Conservation (phyloP, 1,139 yeast genomes). For the Geotrichum candidum region DNA sequence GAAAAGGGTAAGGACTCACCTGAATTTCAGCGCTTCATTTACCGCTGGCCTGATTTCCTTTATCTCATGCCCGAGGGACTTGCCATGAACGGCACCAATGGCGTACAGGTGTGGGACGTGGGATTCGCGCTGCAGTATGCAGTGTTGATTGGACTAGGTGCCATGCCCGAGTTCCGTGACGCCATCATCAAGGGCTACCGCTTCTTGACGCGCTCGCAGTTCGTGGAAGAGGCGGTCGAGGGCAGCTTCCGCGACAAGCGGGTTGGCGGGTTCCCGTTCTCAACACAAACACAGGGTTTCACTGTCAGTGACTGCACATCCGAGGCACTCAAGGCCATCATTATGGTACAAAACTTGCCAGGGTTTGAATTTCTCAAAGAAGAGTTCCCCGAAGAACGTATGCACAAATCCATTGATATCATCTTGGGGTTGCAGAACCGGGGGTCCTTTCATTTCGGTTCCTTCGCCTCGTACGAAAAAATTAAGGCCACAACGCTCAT, state of each 20-base stretch:
- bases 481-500: conserved; percentile 77
- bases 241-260: conserved; percentile 82
- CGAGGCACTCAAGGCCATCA: conserved; percentile 86
- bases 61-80: conserved; percentile 89
- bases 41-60: conserved; percentile 66
- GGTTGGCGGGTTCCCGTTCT: conserved; percentile 95
- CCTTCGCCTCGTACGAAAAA: conserved; percentile 86
- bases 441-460: conserved; percentile 79
- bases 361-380: conserved; percentile 45
- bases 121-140: conserved; percentile 85
- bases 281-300: conserved; percentile 93
- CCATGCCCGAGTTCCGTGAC: conserved; percentile 57
- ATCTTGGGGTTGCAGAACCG: conserved; percentile 64
- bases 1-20: conserved; percentile 69
- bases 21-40: conserved; percentile 50
- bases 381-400: conserved; percentile 47
- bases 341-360: conserved; percentile 77
- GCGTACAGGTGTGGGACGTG: conserved; percentile 96
- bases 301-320: conserved; percentile 97
- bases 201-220: conserved; percentile 77
- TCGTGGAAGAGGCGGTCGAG: conserved; percentile 67
- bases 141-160: conserved; percentile 74
- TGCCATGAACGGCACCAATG: conserved; percentile 95
- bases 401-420: conserved; percentile 68
- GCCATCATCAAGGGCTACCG: conserved; percentile 58